phyloP scores from a whole-genome alignment of 208 protist species.

The Acanthamoeba culbertsoni region DNA sequence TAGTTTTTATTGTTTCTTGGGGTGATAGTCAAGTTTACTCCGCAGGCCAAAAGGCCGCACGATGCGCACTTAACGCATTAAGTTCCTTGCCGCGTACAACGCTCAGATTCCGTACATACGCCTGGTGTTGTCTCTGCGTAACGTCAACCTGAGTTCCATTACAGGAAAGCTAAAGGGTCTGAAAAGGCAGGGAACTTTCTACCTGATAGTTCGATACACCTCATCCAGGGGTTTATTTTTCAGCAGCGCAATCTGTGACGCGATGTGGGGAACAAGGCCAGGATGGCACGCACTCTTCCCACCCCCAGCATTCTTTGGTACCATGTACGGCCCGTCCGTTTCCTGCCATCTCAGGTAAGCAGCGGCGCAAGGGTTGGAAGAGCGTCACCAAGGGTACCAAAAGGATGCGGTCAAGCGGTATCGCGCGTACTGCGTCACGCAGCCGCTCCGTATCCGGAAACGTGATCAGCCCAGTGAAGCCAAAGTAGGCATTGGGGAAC shows the following conservation, averaged over 20 bases:
- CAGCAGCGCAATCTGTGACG: neutral
- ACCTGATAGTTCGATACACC: neutral
- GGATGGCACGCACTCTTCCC: neutral
- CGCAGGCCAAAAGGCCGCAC: neutral
- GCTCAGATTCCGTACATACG: neutral
- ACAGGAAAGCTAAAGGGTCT: neutral
- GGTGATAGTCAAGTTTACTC: neutral
- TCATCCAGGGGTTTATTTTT: neutral
- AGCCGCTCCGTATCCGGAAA: conserved; percentile 67
- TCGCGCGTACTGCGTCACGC: conserved; percentile 61
- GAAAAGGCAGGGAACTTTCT: neutral
- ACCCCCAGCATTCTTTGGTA: conserved; percentile 72
- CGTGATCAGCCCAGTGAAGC: conserved; percentile 85
- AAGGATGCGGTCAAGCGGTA: conserved; percentile 81
- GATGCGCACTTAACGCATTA: no score
- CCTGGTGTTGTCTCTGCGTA: conserved; percentile 4
- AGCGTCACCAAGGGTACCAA: conserved; percentile 8
- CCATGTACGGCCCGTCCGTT: conserved; percentile 87
- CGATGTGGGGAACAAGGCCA: neutral
- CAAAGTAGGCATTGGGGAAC: conserved; percentile 81
- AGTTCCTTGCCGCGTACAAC: neutral
- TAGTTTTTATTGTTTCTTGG: no score
- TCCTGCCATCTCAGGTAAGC: conserved; percentile 57
- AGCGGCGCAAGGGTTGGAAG: neutral
- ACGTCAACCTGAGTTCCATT: neutral